phyloP scores from a whole-genome alignment of 1,284 basidiomycete genomes.

The Pseudozyma tsukubaensis region DNA sequence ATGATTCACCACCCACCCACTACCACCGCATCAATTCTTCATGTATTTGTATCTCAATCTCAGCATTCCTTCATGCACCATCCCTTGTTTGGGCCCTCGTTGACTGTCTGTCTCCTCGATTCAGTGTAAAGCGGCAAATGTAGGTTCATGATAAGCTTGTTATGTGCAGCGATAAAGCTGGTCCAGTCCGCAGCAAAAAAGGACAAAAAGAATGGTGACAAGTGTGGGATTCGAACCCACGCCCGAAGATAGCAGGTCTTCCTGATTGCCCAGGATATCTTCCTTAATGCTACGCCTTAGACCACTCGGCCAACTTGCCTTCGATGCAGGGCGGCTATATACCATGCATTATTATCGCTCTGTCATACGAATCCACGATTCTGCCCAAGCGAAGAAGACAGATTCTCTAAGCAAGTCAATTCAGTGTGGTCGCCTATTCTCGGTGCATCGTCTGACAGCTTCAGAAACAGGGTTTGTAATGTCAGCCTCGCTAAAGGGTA shows the following conservation, averaged over 20 bases:
- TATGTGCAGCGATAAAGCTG: not conserved
- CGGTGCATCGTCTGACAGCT: too few relatives aligned
- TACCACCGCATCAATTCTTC: not conserved
- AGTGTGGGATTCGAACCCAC: conserved; percentile 69
- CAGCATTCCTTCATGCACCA: not conserved
- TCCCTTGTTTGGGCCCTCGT: not conserved
- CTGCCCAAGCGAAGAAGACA: too few relatives aligned
- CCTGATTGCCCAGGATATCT: conserved; percentile 30
- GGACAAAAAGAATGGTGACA: conserved; percentile 49
- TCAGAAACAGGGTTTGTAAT: too few relatives aligned
- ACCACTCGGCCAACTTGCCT: conserved; percentile 59
- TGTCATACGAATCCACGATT: too few relatives aligned
- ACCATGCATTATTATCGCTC: not conserved
- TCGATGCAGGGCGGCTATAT: not conserved
- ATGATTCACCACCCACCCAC: not conserved
- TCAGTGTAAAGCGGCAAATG: too few relatives aligned
- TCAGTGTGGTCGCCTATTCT: too few relatives aligned
- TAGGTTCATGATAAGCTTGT: not conserved
- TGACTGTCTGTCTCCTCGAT: too few relatives aligned
- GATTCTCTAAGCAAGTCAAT: not conserved
- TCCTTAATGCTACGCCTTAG: conserved; percentile 60
- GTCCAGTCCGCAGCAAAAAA: not conserved
- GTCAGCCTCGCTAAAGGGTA: too few relatives aligned
- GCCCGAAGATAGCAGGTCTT: conserved; percentile 63
- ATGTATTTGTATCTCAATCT: conserved; percentile 2